These are phyloP conservation scores for Colletotrichum trifolii DNA, from an alignment of 2,329 filamentous ascomycete species.

Conservation along the genomic window DNA sequence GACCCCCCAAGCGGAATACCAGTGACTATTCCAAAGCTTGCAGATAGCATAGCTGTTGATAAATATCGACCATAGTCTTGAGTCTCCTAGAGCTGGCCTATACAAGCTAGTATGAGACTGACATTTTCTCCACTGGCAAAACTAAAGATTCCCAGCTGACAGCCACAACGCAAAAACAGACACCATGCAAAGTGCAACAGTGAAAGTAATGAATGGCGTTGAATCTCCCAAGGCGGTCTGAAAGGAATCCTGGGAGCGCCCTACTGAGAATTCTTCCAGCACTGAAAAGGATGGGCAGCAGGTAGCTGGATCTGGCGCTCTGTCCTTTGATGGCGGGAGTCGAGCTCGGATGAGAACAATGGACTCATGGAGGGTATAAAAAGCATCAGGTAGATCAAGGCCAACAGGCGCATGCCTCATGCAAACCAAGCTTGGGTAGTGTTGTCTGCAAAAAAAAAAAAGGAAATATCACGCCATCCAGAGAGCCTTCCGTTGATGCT, in stretches of 20 bases:
- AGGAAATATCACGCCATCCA: constrained; percentile 76
- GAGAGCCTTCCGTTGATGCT: constrained; percentile 78
- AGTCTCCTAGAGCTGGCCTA: constrained; percentile 14
- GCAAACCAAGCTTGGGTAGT: constrained; percentile 1
- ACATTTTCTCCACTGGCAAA: constrained; percentile 9
- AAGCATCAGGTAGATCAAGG: constrained; percentile 58
- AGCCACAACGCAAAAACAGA: neutral
- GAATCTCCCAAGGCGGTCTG: constrained; percentile 84
- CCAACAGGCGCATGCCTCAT: constrained; percentile 63
- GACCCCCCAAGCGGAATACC: constrained; percentile 10
- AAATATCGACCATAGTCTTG: constrained; percentile 3
- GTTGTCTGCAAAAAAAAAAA: constrained; percentile 59
- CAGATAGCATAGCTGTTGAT: constrained; percentile 12
- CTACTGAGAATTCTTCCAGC: constrained; percentile 84
- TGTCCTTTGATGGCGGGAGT: constrained; percentile 73
- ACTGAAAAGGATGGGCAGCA: constrained; percentile 85
- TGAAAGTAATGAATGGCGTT: too few relatives aligned
- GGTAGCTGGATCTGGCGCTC: constrained; percentile 73
- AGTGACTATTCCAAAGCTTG: constrained; percentile 7
- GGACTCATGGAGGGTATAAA: constrained; percentile 56
- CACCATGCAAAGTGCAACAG: constrained; percentile 47
- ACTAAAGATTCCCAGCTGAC: neutral
- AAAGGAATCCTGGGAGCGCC: constrained; percentile 79
- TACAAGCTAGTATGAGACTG: constrained; percentile 12
- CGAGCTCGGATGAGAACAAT: constrained; percentile 65